A percentile compares a stretch with the other conserved stretches of the same genome.
Conservation (phyloP, 2,329 filamentous ascomycete genomes). For the Colletotrichum scovillei region DNA sequence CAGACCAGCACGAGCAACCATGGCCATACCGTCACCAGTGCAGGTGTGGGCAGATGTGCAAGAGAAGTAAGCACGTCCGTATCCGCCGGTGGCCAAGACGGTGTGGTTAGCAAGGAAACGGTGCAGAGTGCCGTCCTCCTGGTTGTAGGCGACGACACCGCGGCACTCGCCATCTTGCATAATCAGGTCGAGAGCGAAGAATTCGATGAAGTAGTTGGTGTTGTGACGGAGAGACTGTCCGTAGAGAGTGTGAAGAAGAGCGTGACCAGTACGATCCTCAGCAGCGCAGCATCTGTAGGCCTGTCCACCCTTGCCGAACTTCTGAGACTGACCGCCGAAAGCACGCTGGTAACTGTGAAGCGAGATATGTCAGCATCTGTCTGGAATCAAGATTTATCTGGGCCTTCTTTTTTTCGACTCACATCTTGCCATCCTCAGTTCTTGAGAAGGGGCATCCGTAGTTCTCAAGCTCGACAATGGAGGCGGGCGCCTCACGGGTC, state of each 20-base stretch:
- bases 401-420: conserved; percentile 46
- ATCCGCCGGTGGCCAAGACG: conserved; percentile 95
- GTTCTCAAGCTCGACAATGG: conserved; percentile 94
- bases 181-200: conserved; percentile 95
- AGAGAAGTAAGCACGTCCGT: conserved; percentile 97
- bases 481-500: conserved; percentile 92
- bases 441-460: conserved; percentile 97
- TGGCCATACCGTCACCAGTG: conserved; percentile 99
- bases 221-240: conserved; percentile 97
- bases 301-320: conserved; percentile 96
- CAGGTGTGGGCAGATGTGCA: conserved; percentile 98
- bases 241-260: conserved; percentile 97
- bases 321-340: conserved; percentile 96
- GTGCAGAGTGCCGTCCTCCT: conserved; percentile 98
- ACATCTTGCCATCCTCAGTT: conserved; percentile 97
- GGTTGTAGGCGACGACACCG: conserved; percentile 97
- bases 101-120: conserved; percentile 97
- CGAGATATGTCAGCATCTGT: conserved; percentile 37
- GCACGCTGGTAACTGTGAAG: conserved; percentile 89
- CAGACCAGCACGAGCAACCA: conserved; percentile 97
- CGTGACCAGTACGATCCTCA: conserved; percentile 96
- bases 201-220: conserved; percentile 99
- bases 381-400: too few species aligned
- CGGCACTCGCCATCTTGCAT: conserved; percentile 98
- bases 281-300: conserved; percentile 97